Conservation (phyloP, 2,329 filamentous ascomycete genomes). For the Hypoxylon sp. region DNA sequence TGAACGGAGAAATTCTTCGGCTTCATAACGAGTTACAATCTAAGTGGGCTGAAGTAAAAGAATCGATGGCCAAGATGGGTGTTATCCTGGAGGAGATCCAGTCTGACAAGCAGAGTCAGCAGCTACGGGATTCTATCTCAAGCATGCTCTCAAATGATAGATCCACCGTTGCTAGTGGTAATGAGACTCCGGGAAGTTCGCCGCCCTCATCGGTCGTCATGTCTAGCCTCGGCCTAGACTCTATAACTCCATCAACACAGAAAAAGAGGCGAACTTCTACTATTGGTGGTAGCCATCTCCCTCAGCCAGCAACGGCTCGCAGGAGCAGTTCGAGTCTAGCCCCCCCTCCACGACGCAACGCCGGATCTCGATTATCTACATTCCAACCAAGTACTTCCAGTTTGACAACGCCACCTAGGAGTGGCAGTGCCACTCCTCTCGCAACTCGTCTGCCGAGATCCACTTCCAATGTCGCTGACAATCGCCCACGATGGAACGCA, state of each 20-base stretch:
- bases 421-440: slow-evolving; percentile 67
- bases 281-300: slow-evolving; percentile 62
- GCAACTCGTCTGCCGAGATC: slow-evolving; percentile 61
- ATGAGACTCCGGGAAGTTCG: slow-evolving; percentile 79
- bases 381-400: slow-evolving; percentile 55
- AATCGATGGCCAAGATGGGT: slow-evolving; percentile 84
- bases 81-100: slow-evolving; percentile 80
- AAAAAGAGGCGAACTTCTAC: slow-evolving; percentile 65
- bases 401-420: slow-evolving; percentile 56
- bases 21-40: slow-evolving; percentile 87
- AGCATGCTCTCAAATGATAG: slow-evolving; percentile 89
- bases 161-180: slow-evolving; percentile 77
- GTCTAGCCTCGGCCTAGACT: slow-evolving; percentile 67
- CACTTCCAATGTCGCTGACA: slow-evolving; percentile 62
- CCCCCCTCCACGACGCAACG: slow-evolving; percentile 61
- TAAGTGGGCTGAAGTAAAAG: slow-evolving; percentile 84
- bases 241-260: slow-evolving; percentile 62
- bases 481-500: slow-evolving; percentile 80
- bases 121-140: slow-evolving; percentile 91
- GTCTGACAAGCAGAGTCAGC: slow-evolving; percentile 74
- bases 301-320: slow-evolving; percentile 59
- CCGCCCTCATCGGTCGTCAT: slow-evolving; percentile 74
- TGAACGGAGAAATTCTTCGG: slow-evolving; percentile 94
- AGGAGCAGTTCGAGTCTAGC: slow-evolving; percentile 65
- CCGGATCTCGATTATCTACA: slow-evolving; percentile 63